Evolutionary conservation across 2,329 filamentous ascomycete genomes (phyloP), one percentile per base, ranked within the genome.

Genomic region (Hymenoscyphus scutula): DNA sequence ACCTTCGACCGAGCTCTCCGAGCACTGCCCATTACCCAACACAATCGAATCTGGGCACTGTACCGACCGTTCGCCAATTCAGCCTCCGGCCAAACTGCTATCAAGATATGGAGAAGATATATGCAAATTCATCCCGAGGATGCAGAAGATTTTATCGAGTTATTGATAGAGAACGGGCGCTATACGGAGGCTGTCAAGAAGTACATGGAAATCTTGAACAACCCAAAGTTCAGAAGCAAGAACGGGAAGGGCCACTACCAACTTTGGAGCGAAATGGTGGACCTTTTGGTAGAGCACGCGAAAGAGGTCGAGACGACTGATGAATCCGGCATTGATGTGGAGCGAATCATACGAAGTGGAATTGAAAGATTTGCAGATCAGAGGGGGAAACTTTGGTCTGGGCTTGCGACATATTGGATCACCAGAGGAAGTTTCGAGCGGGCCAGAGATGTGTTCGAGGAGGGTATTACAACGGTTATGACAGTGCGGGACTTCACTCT

Each of bases 111-210:
- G 93, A 85, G 90, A 69, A 85, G 95, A 63, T 99, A 99, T 76
- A 95, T 98, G 85, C 94, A 99, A 77, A 89, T 97, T 53, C 94
- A 97, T 70, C 95, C 95, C 1, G 95, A 98, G 74, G 91, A 97
- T 74, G 87, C 89, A 15, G 95, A 99, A 74, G 94, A 98, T 68
- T 99, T 93, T 70, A 96, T 99, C 68, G 91, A 96, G 71, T 83
- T 98, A 61, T 81, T 99, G 63, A 81, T 91, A 32, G 87, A 94
- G 69, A 89, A 90, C 72, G 87, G 88, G 25, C 84, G 92, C 67
- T 97, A 95, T 76, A 96, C 92, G 1, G 93, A 98, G 74, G 95
- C 95, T 4, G 90, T 96, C 61, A 89, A 89, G 75, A 89, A 89
- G 69, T 99, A 97, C 76, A 96, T 98, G 74, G 86, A 92, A 56